Conservation (phyloP, 495 filamentous ascomycete genomes). For the Margaritispora aquatica region DNA sequence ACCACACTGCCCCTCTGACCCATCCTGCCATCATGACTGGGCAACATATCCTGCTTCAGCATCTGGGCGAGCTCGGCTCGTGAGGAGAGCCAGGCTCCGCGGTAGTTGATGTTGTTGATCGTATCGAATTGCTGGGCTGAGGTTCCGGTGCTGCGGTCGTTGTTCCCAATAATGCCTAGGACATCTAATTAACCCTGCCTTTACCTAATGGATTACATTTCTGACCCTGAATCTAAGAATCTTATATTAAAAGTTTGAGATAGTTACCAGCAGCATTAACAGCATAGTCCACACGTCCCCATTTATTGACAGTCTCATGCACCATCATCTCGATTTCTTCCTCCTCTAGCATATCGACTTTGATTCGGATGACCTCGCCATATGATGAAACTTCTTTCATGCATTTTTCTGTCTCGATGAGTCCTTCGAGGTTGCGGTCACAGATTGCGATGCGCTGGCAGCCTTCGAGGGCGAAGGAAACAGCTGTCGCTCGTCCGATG, state of each 20-base stretch:
- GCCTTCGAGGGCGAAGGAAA: slow-evolving; percentile 43
- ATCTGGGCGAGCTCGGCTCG: slow-evolving; percentile 41
- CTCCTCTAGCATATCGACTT: slow-evolving; percentile 39
- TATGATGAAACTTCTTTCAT: slow-evolving; percentile 29
- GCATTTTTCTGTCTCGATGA: slow-evolving; percentile 29
- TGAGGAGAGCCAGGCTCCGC: slow-evolving; percentile 44
- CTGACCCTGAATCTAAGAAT: too few species aligned
- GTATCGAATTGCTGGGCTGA: slow-evolving; percentile 37
- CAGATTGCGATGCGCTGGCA: slow-evolving; percentile 42
- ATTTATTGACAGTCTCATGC: slow-evolving; percentile 24
- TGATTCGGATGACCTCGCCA: slow-evolving; percentile 24
- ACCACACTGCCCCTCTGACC: slow-evolving; percentile 40
- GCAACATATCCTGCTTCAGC: slow-evolving; percentile 39
- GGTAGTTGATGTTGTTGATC: slow-evolving; percentile 46
- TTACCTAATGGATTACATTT: too few species aligned
- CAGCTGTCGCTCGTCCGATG: slow-evolving; percentile 48
- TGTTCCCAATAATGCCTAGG: slow-evolving; percentile 29
- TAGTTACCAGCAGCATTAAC: slow-evolving; percentile 42
- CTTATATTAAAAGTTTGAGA: too few species aligned
- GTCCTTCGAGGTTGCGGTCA: slow-evolving; percentile 36
- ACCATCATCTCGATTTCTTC: slow-evolving; percentile 36
- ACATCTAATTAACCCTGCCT: too few species aligned
- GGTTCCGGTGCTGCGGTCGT: slow-evolving; percentile 32
- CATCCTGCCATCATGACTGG: slow-evolving; percentile 32
- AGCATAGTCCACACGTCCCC: slow-evolving; percentile 44